A percentile compares a stretch with the other conserved stretches of the same genome.
Evolutionary conservation across 495 filamentous ascomycete genomes (phyloP).

Genomic region (Neurospora sp.): DNA sequence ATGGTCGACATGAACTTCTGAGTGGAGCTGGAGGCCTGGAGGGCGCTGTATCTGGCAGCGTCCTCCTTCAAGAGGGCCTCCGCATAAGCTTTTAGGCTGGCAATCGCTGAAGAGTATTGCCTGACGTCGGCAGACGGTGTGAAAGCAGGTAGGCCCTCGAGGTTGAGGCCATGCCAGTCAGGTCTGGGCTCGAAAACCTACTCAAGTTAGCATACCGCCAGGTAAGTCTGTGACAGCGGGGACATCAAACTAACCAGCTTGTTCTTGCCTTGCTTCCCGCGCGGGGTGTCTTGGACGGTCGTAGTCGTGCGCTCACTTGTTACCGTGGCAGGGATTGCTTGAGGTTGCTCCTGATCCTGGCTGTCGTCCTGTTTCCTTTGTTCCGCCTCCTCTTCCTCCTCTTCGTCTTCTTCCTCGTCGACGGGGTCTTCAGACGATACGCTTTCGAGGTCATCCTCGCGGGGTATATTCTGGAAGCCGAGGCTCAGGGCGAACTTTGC

Average conservation of each 20-base stretch:
- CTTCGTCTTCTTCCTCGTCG: slow-evolving; percentile 17
- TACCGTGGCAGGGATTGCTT: slow-evolving; percentile 6
- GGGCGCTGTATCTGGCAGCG: slow-evolving; percentile 46
- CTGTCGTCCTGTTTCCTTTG: slow-evolving; percentile 17
- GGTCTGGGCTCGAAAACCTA: slow-evolving; percentile 67
- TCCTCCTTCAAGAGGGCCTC: slow-evolving; percentile 66
- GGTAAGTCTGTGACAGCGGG: neutral
- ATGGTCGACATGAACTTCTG: slow-evolving; percentile 92
- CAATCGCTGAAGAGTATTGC: slow-evolving; percentile 48
- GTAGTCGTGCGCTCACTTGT: slow-evolving; percentile 13
- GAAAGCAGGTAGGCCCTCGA: slow-evolving; percentile 45
- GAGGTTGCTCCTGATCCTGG: slow-evolving; percentile 10
- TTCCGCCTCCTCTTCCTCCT: slow-evolving; percentile 16
- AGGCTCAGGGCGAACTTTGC: slow-evolving; percentile 35
- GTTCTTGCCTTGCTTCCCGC: slow-evolving; percentile 17
- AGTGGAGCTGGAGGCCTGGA: slow-evolving; percentile 55
- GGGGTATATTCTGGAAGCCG: slow-evolving; percentile 33
- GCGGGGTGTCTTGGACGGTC: slow-evolving; percentile 12
- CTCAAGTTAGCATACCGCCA: neutral
- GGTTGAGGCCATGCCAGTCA: slow-evolving; percentile 69
- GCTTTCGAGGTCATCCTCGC: slow-evolving; percentile 21
- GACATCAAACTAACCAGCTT: slow-evolving; percentile 29
- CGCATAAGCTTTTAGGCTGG: slow-evolving; percentile 67
- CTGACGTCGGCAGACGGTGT: slow-evolving; percentile 33
- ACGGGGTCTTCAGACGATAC: slow-evolving; percentile 23